phyloP scores from a whole-genome alignment of 2,329 filamentous ascomycete species.

The Byssochlamys sp. region DNA sequence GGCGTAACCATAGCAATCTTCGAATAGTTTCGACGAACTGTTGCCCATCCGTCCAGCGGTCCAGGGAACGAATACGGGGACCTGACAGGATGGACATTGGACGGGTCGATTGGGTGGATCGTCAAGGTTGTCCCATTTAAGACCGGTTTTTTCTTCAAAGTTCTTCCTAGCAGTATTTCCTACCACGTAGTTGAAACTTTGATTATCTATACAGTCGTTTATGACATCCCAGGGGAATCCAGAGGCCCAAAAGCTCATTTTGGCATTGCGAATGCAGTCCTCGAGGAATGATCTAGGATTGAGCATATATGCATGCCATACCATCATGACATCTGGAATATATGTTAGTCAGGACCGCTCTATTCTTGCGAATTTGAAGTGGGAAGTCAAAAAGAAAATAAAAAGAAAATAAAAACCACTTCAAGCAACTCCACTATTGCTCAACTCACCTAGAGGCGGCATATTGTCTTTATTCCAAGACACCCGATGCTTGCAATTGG shows the following conservation, averaged over 20 bases:
- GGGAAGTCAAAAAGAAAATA: too few relatives aligned
- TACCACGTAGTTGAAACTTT: slow-evolving; percentile 48
- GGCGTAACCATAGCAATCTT: slow-evolving; percentile 21
- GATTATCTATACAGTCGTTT: slow-evolving; percentile 48
- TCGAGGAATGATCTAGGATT: slow-evolving; percentile 67
- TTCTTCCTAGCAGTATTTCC: slow-evolving; percentile 33
- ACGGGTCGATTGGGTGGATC: slow-evolving; percentile 43
- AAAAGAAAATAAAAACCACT: not conserved
- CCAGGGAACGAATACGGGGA: slow-evolving; percentile 45
- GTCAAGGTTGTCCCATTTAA: slow-evolving; percentile 51
- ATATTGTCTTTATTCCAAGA: slow-evolving; percentile 37
- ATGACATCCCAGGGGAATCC: slow-evolving; percentile 59
- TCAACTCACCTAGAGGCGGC: slow-evolving; percentile 50
- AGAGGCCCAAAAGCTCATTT: slow-evolving; percentile 48
- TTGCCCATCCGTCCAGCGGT: slow-evolving; percentile 34
- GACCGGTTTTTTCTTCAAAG: slow-evolving; percentile 44
- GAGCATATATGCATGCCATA: slow-evolving; percentile 70
- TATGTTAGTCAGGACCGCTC: not conserved
- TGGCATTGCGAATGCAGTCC: slow-evolving; percentile 55
- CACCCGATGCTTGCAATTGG: slow-evolving; percentile 13
- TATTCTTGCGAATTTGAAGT: too few relatives aligned
- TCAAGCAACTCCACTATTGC: not conserved
- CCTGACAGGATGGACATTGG: slow-evolving; percentile 48
- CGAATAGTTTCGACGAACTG: slow-evolving; percentile 16
- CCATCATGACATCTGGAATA: slow-evolving; percentile 60